Conservation (phyloP, 2,329 filamentous ascomycete genomes). For the Conoideocrella luteorostrata region DNA sequence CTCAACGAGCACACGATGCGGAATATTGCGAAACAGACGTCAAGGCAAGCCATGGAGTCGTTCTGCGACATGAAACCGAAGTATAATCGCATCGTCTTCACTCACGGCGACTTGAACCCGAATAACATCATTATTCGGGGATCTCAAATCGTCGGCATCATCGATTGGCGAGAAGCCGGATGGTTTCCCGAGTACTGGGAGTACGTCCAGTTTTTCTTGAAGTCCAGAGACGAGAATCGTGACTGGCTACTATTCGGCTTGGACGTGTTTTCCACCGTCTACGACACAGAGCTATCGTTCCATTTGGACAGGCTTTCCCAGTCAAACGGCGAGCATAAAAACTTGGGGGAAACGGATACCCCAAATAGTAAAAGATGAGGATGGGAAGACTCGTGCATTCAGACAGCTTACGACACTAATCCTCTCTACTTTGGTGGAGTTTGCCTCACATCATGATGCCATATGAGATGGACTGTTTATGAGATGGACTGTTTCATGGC, state of each 20-base stretch:
- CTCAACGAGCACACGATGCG: conserved; percentile 1
- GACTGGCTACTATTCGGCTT: conserved; percentile 2
- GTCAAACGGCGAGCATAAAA: too few species aligned
- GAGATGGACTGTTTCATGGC: too few species aligned
- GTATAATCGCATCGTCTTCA: conserved; percentile 1
- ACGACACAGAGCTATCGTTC: too few species aligned
- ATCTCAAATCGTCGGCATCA: neutral
- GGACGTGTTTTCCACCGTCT: conserved; percentile 3
- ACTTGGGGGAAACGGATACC: too few species aligned
- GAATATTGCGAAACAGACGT: neutral
- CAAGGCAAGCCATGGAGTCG: neutral
- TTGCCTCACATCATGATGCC: too few species aligned
- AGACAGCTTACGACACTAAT: too few species aligned
- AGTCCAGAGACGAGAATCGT: neutral
- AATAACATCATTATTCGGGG: conserved; percentile 1
- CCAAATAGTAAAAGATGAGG: too few species aligned
- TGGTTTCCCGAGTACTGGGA: conserved; percentile 7
- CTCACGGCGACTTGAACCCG: neutral
- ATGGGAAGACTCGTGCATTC: too few species aligned
- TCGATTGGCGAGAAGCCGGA: conserved; percentile 5
- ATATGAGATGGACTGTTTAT: too few species aligned
- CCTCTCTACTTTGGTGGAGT: too few species aligned
- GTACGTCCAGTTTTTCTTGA: conserved; percentile 6
- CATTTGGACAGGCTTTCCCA: too few species aligned
- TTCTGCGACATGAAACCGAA: neutral